Percentiles rank a stretch among this genome's conserved stretches.
phyloP scores from a whole-genome alignment of 1,284 basidiomycete species.

The Volvariella volvacea region DNA sequence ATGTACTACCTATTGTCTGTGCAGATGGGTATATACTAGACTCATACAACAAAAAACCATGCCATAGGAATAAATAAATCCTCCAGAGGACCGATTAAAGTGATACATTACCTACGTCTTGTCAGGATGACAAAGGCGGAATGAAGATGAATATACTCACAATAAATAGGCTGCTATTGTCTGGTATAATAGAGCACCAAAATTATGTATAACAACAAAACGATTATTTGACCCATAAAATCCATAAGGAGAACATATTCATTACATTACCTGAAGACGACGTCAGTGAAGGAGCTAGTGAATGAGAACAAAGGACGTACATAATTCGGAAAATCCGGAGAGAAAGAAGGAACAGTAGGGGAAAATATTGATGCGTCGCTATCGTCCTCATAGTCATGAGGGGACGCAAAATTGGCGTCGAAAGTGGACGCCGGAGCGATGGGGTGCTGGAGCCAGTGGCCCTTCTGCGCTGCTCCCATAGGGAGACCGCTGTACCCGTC shows the following conservation, averaged over 20 bases:
- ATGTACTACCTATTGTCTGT: too few species aligned
- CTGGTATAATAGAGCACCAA: too few species aligned
- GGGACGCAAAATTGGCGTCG: constrained; percentile 7
- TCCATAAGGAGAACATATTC: constrained; percentile 1
- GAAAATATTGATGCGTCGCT: constrained; percentile 14
- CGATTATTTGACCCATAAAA: too few species aligned
- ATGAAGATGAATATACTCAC: too few species aligned
- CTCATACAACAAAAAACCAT: too few species aligned
- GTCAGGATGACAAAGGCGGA: too few species aligned
- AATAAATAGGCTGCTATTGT: too few species aligned
- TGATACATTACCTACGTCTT: too few species aligned
- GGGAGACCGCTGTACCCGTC: constrained; percentile 21
- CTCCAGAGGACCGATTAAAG: too few species aligned
- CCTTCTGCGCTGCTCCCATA: constrained; percentile 9
- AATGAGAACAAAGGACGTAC: constrained; percentile 14
- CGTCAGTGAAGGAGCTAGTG: background rate
- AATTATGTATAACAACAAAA: too few species aligned
- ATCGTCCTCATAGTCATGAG: constrained; percentile 9
- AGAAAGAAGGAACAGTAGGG: constrained; percentile 16
- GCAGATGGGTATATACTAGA: too few species aligned
- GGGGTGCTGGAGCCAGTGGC: constrained; percentile 18
- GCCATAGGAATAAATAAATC: too few species aligned
- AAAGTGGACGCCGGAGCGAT: constrained; percentile 13
- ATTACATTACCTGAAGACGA: constrained; percentile 7
- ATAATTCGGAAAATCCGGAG: constrained; percentile 21